Percentiles rank a stretch among this genome's conserved stretches.
These are phyloP conservation scores for Letharia lupina DNA, from an alignment of 495 filamentous ascomycete genomes.

Conservation along the genomic window DNA sequence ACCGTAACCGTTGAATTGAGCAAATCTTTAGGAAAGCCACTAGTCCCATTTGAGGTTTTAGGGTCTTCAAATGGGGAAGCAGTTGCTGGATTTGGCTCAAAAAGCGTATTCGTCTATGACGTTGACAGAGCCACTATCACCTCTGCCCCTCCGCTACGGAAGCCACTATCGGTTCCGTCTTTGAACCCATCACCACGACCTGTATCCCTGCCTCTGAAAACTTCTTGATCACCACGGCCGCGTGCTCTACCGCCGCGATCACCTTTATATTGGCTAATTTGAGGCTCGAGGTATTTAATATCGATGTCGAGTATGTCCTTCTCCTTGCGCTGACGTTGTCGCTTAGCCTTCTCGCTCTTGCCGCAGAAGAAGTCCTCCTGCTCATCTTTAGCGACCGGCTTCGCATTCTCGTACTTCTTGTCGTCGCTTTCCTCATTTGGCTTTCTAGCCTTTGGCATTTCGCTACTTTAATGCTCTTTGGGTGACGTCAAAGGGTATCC, in stretches of 20 bases:
- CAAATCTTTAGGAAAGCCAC: too few relatives aligned
- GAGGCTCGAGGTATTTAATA: slow-evolving; percentile 61
- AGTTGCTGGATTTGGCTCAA: too few relatives aligned
- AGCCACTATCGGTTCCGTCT: slow-evolving; percentile 34
- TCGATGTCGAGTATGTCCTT: slow-evolving; percentile 87
- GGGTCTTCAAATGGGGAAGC: too few relatives aligned
- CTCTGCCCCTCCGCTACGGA: slow-evolving; percentile 33
- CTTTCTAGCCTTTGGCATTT: slow-evolving; percentile 60
- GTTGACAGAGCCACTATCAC: slow-evolving; percentile 21
- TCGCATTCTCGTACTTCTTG: slow-evolving; percentile 88
- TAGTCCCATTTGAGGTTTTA: too few relatives aligned
- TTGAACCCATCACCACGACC: slow-evolving; percentile 33
- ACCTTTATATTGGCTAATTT: slow-evolving; percentile 37
- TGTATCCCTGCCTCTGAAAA: slow-evolving; percentile 38
- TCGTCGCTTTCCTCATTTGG: slow-evolving; percentile 85
- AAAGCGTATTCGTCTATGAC: too few relatives aligned
- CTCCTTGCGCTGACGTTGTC: slow-evolving; percentile 82
- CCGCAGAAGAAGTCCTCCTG: slow-evolving; percentile 69
- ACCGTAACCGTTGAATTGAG: too few relatives aligned
- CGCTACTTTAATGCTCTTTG: too few relatives aligned
- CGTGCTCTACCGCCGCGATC: slow-evolving; percentile 46
- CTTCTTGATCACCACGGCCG: slow-evolving; percentile 33
- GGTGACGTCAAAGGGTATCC: too few relatives aligned
- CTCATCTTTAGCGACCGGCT: slow-evolving; percentile 63
- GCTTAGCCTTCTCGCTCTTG: slow-evolving; percentile 69